Conservation (phyloP, 2,329 filamentous ascomycete species). For the Alternaria arborescens region DNA sequence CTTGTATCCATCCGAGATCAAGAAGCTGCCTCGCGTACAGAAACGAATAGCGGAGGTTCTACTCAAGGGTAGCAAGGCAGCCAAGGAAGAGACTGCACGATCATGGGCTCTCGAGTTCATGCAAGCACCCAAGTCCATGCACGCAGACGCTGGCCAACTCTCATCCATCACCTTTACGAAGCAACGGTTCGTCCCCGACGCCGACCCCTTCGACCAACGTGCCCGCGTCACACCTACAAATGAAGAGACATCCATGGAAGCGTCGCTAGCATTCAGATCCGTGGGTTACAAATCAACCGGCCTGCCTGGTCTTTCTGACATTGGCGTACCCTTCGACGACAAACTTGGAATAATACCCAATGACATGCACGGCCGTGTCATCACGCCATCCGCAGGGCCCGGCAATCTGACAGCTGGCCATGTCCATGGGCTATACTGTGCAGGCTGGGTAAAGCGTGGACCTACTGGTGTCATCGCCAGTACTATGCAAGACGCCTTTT, state of each 20-base stretch:
- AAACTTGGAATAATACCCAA: slow-evolving; percentile 80
- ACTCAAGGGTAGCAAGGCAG: slow-evolving; percentile 72
- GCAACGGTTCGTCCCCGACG: slow-evolving; percentile 47
- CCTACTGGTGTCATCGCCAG: slow-evolving; percentile 95
- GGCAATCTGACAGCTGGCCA: slow-evolving; percentile 56
- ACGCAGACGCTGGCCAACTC: slow-evolving; percentile 62
- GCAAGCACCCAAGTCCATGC: slow-evolving; percentile 77
- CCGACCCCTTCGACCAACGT: slow-evolving; percentile 61
- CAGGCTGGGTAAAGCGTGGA: slow-evolving; percentile 95
- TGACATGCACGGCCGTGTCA: slow-evolving; percentile 79
- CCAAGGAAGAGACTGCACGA: slow-evolving; percentile 62
- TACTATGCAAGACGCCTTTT: slow-evolving; percentile 94
- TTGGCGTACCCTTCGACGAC: slow-evolving; percentile 81
- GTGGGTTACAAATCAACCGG: slow-evolving; percentile 90
- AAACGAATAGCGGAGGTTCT: slow-evolving; percentile 83
- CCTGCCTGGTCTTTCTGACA: slow-evolving; percentile 74
- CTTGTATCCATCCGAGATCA: slow-evolving; percentile 73
- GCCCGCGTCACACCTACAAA: slow-evolving; percentile 58
- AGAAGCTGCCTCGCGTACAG: slow-evolving; percentile 76
- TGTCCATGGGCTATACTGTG: slow-evolving; percentile 83
- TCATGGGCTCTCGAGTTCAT: slow-evolving; percentile 89
- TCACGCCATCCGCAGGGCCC: slow-evolving; percentile 51
- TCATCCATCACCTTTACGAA: slow-evolving; percentile 73
- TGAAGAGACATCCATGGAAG: slow-evolving; percentile 63
- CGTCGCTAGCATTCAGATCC: slow-evolving; percentile 85